phyloP scores from a whole-genome alignment of 2,329 filamentous ascomycete species.

The Lachnellula suecica region DNA sequence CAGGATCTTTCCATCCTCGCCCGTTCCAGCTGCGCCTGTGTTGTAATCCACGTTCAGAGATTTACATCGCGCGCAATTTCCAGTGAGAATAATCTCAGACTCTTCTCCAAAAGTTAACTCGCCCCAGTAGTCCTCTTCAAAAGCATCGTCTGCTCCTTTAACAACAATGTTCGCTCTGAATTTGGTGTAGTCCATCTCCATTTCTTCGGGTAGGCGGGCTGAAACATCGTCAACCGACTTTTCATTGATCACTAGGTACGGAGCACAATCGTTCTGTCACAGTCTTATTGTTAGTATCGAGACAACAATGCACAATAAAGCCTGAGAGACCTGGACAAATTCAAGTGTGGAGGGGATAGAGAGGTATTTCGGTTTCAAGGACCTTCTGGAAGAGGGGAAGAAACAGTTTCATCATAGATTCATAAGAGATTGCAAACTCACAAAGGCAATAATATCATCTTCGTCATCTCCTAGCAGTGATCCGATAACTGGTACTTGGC shows the following conservation, averaged over 20 bases:
- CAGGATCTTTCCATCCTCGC: constrained; percentile 59
- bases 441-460: constrained; percentile 62
- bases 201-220: constrained; percentile 47
- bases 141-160: constrained; percentile 52
- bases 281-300: too few relatives aligned
- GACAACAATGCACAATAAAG: too few relatives aligned
- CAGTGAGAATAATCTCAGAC: constrained; percentile 56
- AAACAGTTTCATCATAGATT: too few relatives aligned
- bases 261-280: constrained; percentile 73
- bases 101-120: constrained; percentile 48
- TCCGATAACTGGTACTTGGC: constrained; percentile 20
- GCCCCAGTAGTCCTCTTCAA: constrained; percentile 73
- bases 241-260: constrained; percentile 70
- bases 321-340: too few relatives aligned
- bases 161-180: constrained; percentile 75
- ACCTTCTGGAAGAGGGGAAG: too few relatives aligned
- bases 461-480: constrained; percentile 14
- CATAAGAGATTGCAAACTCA: too few relatives aligned
- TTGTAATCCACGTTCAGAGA: constrained; percentile 72
- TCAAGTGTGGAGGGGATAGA: too few relatives aligned
- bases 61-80: constrained; percentile 67
- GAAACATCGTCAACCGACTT: constrained; percentile 69
- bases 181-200: constrained; percentile 62
- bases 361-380: too few relatives aligned
- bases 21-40: constrained; percentile 57